Base-by-base conservation (phyloP, 179 eudicot species). In the Camellia oleifera region DNA sequence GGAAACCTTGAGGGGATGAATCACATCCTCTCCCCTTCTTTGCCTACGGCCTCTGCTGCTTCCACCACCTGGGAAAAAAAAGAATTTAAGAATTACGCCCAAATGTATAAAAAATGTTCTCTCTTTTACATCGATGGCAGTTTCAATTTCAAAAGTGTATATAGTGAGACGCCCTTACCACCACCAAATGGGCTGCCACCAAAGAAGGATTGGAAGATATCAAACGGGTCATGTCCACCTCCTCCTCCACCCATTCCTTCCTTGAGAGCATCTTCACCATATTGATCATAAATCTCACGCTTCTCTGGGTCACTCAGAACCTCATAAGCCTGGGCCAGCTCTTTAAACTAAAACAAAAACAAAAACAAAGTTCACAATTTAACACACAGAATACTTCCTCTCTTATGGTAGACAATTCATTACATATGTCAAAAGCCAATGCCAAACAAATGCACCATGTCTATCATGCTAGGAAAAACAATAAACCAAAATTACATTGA, bases 261-360 rank as follows among this genome's bases (percentile, higher is more conserved):
- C 83, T 88, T 88, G 10, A 87, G 86, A 50, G 89, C 91, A 83
- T 88, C 91, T 75, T 88, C 91, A 26, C 91, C 91, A 82, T 88
- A 86, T 81, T 86, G 84, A 76, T 88, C 91, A 85, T 88, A 88
- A 58, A 88, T 87, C 45, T 86, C 89, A 18, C 91, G 85, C 65
- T 88, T 85, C 71, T 88, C 89, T 6, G 89, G 87, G 61, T 88
- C 89, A 52, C 87, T 86, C 67, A 88, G 66, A 23, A 88, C 91
- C 81, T 88, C 91, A 65, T 88, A 88, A 56, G 91, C 91, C 77
- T 88, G 88, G 50, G 91, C 89, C 18, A 88, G 79, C 88, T 88
- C 84, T 48, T 84, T 84, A 56, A 84, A 84, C 87, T 84, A 54
- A 10, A 62, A 20, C 52, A 48, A 32, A 63, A 4, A 63, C 32